Conservation (phyloP, 495 filamentous ascomycete species). For the Hyaloscypha bicolor region DNA sequence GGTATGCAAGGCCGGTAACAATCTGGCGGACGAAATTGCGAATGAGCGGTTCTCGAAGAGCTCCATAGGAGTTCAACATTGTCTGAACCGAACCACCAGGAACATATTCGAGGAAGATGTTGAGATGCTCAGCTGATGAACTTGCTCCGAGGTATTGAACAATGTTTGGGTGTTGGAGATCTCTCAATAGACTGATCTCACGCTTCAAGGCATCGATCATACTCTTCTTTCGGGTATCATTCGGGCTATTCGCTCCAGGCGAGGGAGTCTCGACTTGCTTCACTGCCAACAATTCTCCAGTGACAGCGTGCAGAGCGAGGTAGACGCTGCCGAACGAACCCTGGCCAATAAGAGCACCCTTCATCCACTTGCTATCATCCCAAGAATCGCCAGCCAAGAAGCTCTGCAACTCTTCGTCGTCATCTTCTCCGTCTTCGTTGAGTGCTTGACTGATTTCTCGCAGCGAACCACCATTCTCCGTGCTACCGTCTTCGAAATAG, state of each 20-base stretch:
- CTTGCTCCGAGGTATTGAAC: conserved; percentile 96
- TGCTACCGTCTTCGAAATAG: conserved; percentile 83
- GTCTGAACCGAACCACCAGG: conserved; percentile 95
- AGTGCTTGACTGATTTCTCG: conserved; percentile 63
- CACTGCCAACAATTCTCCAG: conserved; percentile 95
- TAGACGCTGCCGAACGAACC: conserved; percentile 97
- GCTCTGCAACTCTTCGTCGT: conserved; percentile 72
- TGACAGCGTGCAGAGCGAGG: conserved; percentile 94
- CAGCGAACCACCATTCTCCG: conserved; percentile 57
- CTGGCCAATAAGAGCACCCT: conserved; percentile 93
- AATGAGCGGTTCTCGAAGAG: conserved; percentile 88
- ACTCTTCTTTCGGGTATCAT: conserved; percentile 88
- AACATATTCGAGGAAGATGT: conserved; percentile 99
- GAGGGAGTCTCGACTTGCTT: conserved; percentile 97
- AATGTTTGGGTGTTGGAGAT: conserved; percentile 95
- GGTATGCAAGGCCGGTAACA: conserved; percentile 88
- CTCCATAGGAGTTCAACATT: conserved; percentile 97
- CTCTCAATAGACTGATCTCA: conserved; percentile 91
- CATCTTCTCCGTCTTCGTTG: conserved; percentile 87
- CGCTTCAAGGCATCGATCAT: conserved; percentile 98
- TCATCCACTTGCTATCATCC: conserved; percentile 98
- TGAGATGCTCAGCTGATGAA: conserved; percentile 87
- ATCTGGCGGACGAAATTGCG: conserved; percentile 98
- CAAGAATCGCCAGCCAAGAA: conserved; percentile 92
- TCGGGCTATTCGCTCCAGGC: conserved; percentile 72